Evolutionary conservation across 495 filamentous ascomycete species (phyloP).

Genomic region (Jackrogersella minutella): DNA sequence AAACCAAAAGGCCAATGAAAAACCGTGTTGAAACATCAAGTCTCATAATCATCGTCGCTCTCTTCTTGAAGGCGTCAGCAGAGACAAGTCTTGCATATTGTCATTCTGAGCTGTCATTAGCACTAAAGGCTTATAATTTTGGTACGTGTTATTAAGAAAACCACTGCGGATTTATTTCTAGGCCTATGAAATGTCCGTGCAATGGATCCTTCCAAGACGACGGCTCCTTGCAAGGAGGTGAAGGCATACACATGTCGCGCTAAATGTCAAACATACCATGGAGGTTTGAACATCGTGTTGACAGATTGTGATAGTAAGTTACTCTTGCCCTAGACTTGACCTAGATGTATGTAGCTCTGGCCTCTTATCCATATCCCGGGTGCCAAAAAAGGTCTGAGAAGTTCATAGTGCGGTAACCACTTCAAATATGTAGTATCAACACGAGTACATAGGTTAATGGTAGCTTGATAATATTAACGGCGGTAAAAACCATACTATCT

Average conservation of each 20-base stretch:
- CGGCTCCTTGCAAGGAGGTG: too few relatives aligned
- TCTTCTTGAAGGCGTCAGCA: neutral
- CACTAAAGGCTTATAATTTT: neutral
- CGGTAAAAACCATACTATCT: neutral
- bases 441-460: neutral
- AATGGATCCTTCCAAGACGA: too few relatives aligned
- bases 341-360: too few relatives aligned
- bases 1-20: neutral
- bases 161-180: too few relatives aligned
- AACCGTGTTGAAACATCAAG: neutral
- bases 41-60: neutral
- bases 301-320: too few relatives aligned
- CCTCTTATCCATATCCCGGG: too few relatives aligned
- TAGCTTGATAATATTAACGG: neutral
- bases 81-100: neutral
- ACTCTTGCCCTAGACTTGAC: too few relatives aligned
- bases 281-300: too few relatives aligned
- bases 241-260: too few relatives aligned
- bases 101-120: neutral
- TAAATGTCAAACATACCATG: too few relatives aligned
- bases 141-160: too few relatives aligned
- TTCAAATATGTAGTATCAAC: neutral
- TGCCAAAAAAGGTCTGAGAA: neutral
- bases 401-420: neutral
- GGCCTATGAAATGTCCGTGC: neutral